Evolutionary conservation across 1,284 basidiomycete genomes (phyloP).

Genomic region (Cryptococcus sp.): DNA sequence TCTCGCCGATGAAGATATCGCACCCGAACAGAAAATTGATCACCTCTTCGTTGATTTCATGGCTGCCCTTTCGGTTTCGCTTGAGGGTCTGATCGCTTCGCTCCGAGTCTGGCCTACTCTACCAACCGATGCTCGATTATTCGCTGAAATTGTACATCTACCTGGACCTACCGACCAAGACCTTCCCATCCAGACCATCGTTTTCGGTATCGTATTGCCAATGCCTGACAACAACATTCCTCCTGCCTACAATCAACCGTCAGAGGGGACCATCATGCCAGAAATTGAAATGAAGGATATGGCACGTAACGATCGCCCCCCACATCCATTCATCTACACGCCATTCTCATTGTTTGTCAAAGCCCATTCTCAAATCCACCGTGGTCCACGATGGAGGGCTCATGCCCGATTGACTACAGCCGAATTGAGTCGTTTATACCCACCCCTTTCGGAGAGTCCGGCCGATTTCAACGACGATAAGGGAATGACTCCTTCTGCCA

Average conservation of each 20-base stretch:
- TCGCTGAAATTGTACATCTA: constrained; percentile 52
- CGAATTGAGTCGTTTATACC: constrained; percentile 41
- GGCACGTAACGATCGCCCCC: constrained; percentile 41
- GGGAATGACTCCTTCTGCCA: constrained; percentile 8
- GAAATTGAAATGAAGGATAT: constrained; percentile 12
- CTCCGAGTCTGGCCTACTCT: constrained; percentile 51
- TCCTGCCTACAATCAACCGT: constrained; percentile 39
- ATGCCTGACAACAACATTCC: constrained; percentile 36
- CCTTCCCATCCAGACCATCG: constrained; percentile 47
- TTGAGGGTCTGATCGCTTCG: constrained; percentile 51
- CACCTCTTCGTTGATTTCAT: constrained; percentile 52
- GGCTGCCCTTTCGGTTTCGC: constrained; percentile 50
- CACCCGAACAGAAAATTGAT: constrained; percentile 15
- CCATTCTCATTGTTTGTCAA: constrained; percentile 53
- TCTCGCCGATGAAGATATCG: constrained; percentile 17
- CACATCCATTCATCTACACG: constrained; percentile 52
- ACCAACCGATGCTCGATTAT: constrained; percentile 47
- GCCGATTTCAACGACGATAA: constrained; percentile 11
- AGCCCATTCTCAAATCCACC: constrained; percentile 32
- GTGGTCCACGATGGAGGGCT: not conserved
- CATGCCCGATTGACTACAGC: constrained; percentile 27
- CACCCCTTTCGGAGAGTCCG: constrained; percentile 16
- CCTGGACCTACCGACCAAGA: constrained; percentile 41
- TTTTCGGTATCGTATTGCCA: constrained; percentile 52
- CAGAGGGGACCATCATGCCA: constrained; percentile 40